Evolutionary conservation across 805 yeast species (phyloP), one percentile per base, ranked within the genome.

Genomic region (Yueomyces sp.): DNA sequence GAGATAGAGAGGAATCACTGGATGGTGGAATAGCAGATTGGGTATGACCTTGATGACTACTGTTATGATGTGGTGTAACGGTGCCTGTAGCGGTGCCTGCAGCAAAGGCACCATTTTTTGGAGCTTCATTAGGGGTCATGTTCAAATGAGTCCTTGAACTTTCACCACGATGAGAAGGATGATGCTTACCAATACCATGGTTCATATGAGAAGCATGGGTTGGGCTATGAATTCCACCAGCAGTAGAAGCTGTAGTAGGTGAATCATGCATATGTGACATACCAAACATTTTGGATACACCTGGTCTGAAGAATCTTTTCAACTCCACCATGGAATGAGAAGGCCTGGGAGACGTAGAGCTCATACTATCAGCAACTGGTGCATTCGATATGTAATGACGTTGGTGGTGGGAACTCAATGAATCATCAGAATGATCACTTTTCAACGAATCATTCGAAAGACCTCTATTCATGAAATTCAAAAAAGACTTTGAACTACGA

Each of bases 291-390:
- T 50, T 47, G 38, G 55, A 52, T 30, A 53, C 41, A 12, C 52
- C 50, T 9, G 85, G 83, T 55, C 83, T 75, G 59, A 81, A 81
- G 51, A 81, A 79, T 54, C 84, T 69, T 55, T 81, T 81, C 59
- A 81, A 64, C 51, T 81, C 87, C 28, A 74, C 79, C 84, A 81
- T 80, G 28, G 85, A 77, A 46, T 57, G 58, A 36, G 52, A 47
- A 30, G 48, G 49, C 43, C 55, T 57, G 3, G 60, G 62, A 5
- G 59, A 50, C 39, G 50, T 39, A 7, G 53, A 42, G 45, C 59
- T 55, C 45, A 41, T 38, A 34, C 37, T n/a, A 34, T 34, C n/a
- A n/a, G 26, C 5, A 11, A 5, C n/a, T 9, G 37, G n/a, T 26
- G 33, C 26, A 33, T 32, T 26, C 6, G 19, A 12, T 12, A 12